Conservation (phyloP, 129 eudicot species). For the Centrapalus pauciflorus region DNA sequence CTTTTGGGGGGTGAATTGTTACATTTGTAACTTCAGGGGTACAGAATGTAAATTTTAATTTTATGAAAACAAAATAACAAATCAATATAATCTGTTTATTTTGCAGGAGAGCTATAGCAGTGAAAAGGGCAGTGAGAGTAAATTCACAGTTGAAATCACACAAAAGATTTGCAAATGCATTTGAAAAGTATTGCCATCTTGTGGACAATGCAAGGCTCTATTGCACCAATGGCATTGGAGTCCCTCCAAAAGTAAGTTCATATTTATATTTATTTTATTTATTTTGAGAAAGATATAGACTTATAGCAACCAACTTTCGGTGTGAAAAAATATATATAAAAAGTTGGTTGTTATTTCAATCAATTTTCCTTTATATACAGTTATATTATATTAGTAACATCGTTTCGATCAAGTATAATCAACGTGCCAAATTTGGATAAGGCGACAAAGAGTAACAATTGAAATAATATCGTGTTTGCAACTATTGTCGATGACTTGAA, state of each 20-base stretch:
- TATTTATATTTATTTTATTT: background rate
- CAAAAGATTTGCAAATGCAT: conserved; percentile 87
- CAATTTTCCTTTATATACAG: too few species aligned
- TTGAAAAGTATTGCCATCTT: conserved; percentile 55
- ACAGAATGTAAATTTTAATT: background rate
- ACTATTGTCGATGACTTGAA: too few species aligned
- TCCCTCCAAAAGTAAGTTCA: conserved; percentile 58
- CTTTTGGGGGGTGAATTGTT: background rate
- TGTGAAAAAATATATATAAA: too few species aligned
- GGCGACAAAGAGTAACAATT: too few species aligned
- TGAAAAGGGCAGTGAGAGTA: conserved; percentile 86
- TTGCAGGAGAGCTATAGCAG: conserved; percentile 79
- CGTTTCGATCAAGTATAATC: too few species aligned
- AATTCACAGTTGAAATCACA: conserved; percentile 87
- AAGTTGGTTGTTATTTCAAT: too few species aligned
- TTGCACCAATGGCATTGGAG: conserved; percentile 65
- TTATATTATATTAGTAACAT: too few species aligned
- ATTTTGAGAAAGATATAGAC: too few species aligned
- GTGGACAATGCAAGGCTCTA: conserved; percentile 81
- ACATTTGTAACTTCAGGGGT: background rate
- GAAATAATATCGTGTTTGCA: too few species aligned
- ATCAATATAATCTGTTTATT: background rate
- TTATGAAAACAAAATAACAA: background rate
- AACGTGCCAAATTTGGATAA: too few species aligned
- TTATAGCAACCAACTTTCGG: too few species aligned